phyloP scores from a whole-genome alignment of 2,329 filamentous ascomycete genomes.

The Aspergillus felis region DNA sequence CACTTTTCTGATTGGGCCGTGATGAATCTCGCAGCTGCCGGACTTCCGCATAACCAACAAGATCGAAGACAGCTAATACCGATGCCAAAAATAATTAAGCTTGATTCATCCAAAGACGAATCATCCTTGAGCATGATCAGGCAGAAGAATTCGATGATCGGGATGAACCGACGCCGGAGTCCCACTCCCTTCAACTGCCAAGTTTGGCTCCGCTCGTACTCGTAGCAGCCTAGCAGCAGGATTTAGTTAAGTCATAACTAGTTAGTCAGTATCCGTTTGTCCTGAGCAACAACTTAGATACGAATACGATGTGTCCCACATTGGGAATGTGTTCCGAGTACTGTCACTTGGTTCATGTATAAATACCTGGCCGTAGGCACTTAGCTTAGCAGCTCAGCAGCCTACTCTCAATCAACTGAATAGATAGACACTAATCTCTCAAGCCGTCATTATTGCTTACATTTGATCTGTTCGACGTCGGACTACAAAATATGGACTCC shows the following conservation, averaged over 20 bases:
- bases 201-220: background rate
- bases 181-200: background rate
- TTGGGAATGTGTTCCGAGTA: background rate
- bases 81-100: background rate
- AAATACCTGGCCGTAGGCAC: background rate
- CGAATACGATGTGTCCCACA: background rate
- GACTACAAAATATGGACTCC: too few species aligned
- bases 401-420: too few species aligned
- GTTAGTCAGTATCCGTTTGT: background rate
- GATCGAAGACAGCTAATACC: background rate
- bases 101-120: background rate
- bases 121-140: background rate
- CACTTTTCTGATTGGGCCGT: background rate
- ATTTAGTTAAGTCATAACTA: too few species aligned
- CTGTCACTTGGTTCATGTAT: background rate
- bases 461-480: too few species aligned
- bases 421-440: too few species aligned
- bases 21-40: background rate
- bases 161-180: too few species aligned
- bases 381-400: background rate
- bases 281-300: background rate
- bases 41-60: too few species aligned
- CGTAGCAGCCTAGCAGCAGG: background rate
- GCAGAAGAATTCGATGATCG: background rate
- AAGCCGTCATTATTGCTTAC: too few species aligned